Base-by-base conservation (phyloP, 768 basidiomycete genomes). In the Auricularia sp. region DNA sequence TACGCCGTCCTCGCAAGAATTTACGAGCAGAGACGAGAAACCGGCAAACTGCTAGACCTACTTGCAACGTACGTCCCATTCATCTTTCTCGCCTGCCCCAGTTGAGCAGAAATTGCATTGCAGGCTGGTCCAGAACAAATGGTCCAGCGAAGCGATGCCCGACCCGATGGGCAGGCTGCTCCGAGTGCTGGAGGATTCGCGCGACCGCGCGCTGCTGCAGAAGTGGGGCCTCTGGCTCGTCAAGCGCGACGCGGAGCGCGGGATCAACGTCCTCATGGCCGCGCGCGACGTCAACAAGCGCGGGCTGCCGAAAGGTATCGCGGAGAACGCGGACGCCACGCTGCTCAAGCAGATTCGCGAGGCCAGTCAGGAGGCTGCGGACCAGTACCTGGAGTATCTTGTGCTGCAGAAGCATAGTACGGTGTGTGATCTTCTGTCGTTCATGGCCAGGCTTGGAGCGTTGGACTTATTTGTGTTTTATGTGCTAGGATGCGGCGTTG, bases 191-290 rank as follows among this genome's bases (percentile, higher is more conserved):
- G 77, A 74, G 4, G 80, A 82, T 56, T 83, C 81, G 65, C 82
- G 79, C 65, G 86, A 91, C 69, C 81, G 83, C 33, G 70, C 76
- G 2, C 70, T 93, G 62, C 83, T 85, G 3, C 85, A 88, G 66
- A 80, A 82, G 62, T 94, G 93, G 86, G 88, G 84, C 2, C 74
- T 91, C 7, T 96, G 94, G 93, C 75, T 97, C 23, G 80, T 86
- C 2, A 83, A 81, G 67, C 80, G 81, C 43, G 85, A 91, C 73
- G 77, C 84, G 0, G 85, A 88, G 33, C 83, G 81, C 54, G 92
- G 87, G 3, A 73, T 97, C 33, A 84, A 85, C 77, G 92, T 90
- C 90, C 78, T 91, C 3, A 74, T 91, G 43, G 86, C 84, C 63
- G 74, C 82, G 0, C 77, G 80, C 60, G 80, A 84, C 60, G 67